phyloP scores from a whole-genome alignment of 2,329 filamentous ascomycete species.

The Cordyceps fumosorosea region DNA sequence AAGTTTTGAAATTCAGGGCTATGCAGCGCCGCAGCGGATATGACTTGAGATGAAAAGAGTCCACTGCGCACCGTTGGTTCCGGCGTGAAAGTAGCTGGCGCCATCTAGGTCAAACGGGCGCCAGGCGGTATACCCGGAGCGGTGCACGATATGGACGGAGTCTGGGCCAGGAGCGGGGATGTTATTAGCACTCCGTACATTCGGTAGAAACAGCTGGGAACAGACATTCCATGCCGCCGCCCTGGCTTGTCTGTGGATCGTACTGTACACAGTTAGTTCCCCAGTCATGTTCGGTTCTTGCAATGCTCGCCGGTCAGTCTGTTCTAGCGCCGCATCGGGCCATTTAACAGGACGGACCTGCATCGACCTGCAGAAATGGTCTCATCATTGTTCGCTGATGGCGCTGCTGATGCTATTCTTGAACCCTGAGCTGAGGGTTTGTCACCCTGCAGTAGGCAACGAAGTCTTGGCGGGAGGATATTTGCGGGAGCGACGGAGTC shows the following conservation, averaged over 20 bases:
- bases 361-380: conserved; percentile 5
- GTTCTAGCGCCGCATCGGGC: not conserved
- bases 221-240: not conserved
- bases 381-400: not conserved
- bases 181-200: not conserved
- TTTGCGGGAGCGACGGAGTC: not conserved
- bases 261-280: not conserved
- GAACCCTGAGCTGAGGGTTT: not conserved
- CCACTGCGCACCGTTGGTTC: not conserved
- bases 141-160: not conserved
- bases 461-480: not conserved
- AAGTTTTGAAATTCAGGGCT: not conserved
- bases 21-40: not conserved
- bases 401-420: conserved; percentile 4
- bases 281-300: not conserved
- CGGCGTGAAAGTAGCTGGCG: not conserved
- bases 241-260: conserved; percentile 4
- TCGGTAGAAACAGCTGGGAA: not conserved
- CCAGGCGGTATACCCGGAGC: not conserved
- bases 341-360: conserved; percentile 1
- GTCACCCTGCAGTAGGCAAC: conserved; percentile 1
- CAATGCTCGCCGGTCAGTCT: not conserved
- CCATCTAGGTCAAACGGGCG: conserved; percentile 1
- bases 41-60: not conserved
- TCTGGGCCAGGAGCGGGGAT: not conserved